phyloP scores from a whole-genome alignment of 495 filamentous ascomycete genomes.

The Penicillium roqueforti region DNA sequence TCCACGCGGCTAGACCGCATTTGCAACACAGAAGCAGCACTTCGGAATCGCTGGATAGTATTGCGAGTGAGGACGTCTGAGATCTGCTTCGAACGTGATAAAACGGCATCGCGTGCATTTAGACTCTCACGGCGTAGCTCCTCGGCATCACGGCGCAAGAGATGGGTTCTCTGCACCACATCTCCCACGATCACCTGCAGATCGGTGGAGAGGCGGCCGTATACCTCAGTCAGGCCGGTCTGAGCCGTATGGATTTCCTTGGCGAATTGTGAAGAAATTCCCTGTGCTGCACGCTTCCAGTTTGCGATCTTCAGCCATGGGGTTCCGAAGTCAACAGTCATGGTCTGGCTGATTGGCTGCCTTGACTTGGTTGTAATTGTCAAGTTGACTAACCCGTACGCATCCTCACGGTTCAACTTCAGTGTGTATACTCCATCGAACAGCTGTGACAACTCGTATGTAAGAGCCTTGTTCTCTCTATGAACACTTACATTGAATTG shows the following conservation, averaged over 20 bases:
- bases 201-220: slow-evolving; percentile 47
- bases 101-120: slow-evolving; percentile 25
- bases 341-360: slow-evolving; percentile 49
- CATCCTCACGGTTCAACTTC: slow-evolving; percentile 53
- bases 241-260: slow-evolving; percentile 43
- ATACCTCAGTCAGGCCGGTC: slow-evolving; percentile 38
- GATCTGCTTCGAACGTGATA: slow-evolving; percentile 38
- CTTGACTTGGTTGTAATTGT: slow-evolving; percentile 51
- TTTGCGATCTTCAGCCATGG: slow-evolving; percentile 57
- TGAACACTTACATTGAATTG: slow-evolving; percentile 50
- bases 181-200: slow-evolving; percentile 48
- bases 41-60: slow-evolving; percentile 34
- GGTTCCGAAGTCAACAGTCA: slow-evolving; percentile 57
- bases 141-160: slow-evolving; percentile 32
- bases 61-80: slow-evolving; percentile 32
- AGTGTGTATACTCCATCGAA: slow-evolving; percentile 58
- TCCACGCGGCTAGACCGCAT: slow-evolving; percentile 28
- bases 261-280: slow-evolving; percentile 39
- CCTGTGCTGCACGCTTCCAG: slow-evolving; percentile 50
- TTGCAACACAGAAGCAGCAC: slow-evolving; percentile 31
- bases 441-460: slow-evolving; percentile 48
- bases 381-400: slow-evolving; percentile 55
- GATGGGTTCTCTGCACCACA: slow-evolving; percentile 41
- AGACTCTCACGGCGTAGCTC: slow-evolving; percentile 25
- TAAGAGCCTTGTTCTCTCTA: slow-evolving; percentile 39